Base-by-base conservation (phyloP, 1,139 yeast species). In the Yamadazyma conglobata region DNA sequence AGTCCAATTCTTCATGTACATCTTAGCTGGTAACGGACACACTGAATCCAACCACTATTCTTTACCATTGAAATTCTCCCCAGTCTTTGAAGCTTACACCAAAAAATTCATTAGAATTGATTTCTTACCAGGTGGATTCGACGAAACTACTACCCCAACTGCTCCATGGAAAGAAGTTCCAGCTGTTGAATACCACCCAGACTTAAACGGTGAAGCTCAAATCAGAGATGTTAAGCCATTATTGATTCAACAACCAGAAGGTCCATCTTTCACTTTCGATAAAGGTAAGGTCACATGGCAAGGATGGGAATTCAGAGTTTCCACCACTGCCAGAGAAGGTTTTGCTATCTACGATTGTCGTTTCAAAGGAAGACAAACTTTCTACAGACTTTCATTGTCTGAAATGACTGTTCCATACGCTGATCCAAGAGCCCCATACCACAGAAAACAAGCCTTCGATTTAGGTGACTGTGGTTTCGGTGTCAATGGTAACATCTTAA, bases 341-440 rank as follows among this genome's bases (percentile, higher is more conserved):
- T 72, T 83, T 47, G 93, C 81, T 24, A 52, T 86, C 30, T 84
- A 84, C 54, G 89, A 86, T 46, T 79, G 79, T 34, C 67, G 70
- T 49, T 86, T 81, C 64, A 85, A 85, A 57, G 94, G 93, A 35
- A 79, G 95, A 61, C 82, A 82, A 37, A 64, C 79, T 26, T 79
- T 85, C 57, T 84, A 86, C 70, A 75, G 95, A 60, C 60, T 85
- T 35, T 73, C 93, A 1, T 67, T 85, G 44, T 77, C 86, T 28
- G 95, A 86, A 62, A 86, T 86, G 95, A 83, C 94, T 22, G 95
- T 86, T 40, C 95, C 95, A 19, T 86, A 86, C 53, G 93, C 89
- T 52, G 94, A 84, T 55, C 93, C 94, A 46, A 75, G 94, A 59
- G 84, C 87, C 38, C 95, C 95, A 41, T 79, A 77, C 64, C 94